Percentiles rank a stretch among this genome's conserved stretches.
Conservation (phyloP, 2,329 filamentous ascomycete species). For the Paraconiothyrium brasiliense region DNA sequence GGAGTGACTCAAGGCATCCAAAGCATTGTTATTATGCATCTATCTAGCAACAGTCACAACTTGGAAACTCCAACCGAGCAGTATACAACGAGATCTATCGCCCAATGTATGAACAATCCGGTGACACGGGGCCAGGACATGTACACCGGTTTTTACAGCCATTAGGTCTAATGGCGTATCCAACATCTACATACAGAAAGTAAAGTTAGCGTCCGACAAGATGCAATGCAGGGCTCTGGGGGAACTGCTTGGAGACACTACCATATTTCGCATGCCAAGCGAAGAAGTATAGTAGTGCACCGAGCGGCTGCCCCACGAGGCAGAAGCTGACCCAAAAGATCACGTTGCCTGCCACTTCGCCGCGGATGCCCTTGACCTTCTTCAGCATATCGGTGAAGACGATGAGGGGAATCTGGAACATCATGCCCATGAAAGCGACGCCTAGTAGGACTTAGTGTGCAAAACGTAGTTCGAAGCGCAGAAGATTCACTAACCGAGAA, state of each 20-base stretch:
- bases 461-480: neutral
- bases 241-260: conserved; percentile 66
- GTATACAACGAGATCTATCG: neutral
- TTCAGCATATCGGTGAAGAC: conserved; percentile 80
- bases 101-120: conserved; percentile 1
- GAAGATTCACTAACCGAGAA: conserved; percentile 70
- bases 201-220: conserved; percentile 31
- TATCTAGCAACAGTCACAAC: neutral
- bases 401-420: conserved; percentile 90
- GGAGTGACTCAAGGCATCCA: neutral
- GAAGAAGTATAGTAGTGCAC: conserved; percentile 93
- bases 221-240: conserved; percentile 33
- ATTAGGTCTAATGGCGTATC: neutral
- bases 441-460: conserved; percentile 61
- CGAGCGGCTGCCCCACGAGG: conserved; percentile 91
- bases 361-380: conserved; percentile 77
- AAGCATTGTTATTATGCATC: neutral
- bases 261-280: conserved; percentile 99
- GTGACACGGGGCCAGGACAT: neutral
- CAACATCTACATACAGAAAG: neutral
- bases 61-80: neutral
- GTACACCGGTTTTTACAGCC: neutral
- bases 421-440: conserved; percentile 93
- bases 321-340: conserved; percentile 98
- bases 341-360: conserved; percentile 85